Conservation (phyloP, 1,139 yeast species). For the Pichia sp. region DNA sequence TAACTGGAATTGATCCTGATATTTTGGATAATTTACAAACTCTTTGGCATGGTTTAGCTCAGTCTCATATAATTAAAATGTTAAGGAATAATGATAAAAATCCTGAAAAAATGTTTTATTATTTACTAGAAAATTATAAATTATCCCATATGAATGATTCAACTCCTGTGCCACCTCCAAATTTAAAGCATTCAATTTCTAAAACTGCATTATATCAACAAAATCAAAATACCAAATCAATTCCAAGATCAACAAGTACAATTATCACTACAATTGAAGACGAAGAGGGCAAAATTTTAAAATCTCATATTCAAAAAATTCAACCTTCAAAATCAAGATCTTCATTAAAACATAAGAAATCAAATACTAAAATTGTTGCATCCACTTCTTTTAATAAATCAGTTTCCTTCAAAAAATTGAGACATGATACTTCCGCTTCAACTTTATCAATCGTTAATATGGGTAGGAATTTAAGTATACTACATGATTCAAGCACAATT, state of each 20-base stretch:
- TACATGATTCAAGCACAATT: conserved; percentile 8
- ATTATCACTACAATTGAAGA: conserved; percentile 38
- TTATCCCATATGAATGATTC: conserved; percentile 33
- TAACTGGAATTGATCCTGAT: conserved; percentile 46
- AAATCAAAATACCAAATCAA: not conserved
- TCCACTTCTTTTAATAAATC: conserved; percentile 34
- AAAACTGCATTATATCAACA: conserved; percentile 4
- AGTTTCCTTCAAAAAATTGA: too few relatives aligned
- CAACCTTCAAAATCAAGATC: conserved; percentile 13
- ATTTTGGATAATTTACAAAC: conserved; percentile 64
- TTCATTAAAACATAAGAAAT: conserved; percentile 22
- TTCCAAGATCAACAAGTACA: conserved; percentile 35
- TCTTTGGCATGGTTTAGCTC: conserved; percentile 67
- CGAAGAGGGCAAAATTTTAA: conserved; percentile 32
- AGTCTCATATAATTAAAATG: conserved; percentile 48
- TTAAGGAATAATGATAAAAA: conserved; percentile 53
- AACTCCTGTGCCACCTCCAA: conserved; percentile 1
- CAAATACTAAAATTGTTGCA: conserved; percentile 33
- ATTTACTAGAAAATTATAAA: conserved; percentile 52
- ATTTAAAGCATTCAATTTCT: conserved; percentile 10
- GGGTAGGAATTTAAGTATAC: conserved; percentile 13
- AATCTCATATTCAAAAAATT: conserved; percentile 20
- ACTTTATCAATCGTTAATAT: conserved; percentile 18
- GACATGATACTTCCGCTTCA: conserved; percentile 16
- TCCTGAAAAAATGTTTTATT: conserved; percentile 72